Evolutionary conservation across 2,329 filamentous ascomycete species (phyloP), one percentile per base, ranked within the genome.

Genomic region (Teratosphaeria nubilosa): DNA sequence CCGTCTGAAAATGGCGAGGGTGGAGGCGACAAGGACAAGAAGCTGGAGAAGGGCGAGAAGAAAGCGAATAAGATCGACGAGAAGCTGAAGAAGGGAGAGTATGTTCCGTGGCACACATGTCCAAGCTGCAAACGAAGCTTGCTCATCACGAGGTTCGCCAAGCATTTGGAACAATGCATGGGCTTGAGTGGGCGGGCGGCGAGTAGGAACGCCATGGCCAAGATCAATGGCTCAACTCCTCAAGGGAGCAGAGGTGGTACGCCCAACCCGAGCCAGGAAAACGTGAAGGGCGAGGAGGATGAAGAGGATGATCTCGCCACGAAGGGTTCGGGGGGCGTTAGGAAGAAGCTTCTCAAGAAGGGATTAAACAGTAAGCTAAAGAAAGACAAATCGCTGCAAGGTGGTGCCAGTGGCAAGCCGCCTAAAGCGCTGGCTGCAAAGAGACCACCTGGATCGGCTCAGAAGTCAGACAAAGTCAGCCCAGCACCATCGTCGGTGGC

Each of bases 151-250:
- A 76, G 82, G 53, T 82, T 84, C 55, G 81, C 82, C 16, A 81
- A 83, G 66, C 82, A 85, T 66, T 66, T 85, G 56, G 82, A 85
- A 63, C 81, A 83, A 60, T 85, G 82, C 62, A 74, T 85, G 63
- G 81, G 81, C 25, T 76, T 83, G 30, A 78, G 76, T 22, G 82
- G 82, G 1, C 73, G 82, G 13, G 76, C 78, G 62, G 77, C 76
- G 57, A 76, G 75, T 53, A 65, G 77, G 50, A 77, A 78, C 58
- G 78, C 78, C 32, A 77, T 78, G 74, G 77, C 76, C 1, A 77
- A 77, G 60, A 71, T 72, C 59, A 70, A 69, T 31, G 64, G 64
- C 13, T 64, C 62, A 7, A 71, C 67, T 31, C 69, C 69, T 24
- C 56, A 62, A 10, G 71, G 68, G 1, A 69, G 65, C 53, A 60